Evolutionary conservation across 495 filamentous ascomycete species (phyloP).

Genomic region (Glonium stellatum): DNA sequence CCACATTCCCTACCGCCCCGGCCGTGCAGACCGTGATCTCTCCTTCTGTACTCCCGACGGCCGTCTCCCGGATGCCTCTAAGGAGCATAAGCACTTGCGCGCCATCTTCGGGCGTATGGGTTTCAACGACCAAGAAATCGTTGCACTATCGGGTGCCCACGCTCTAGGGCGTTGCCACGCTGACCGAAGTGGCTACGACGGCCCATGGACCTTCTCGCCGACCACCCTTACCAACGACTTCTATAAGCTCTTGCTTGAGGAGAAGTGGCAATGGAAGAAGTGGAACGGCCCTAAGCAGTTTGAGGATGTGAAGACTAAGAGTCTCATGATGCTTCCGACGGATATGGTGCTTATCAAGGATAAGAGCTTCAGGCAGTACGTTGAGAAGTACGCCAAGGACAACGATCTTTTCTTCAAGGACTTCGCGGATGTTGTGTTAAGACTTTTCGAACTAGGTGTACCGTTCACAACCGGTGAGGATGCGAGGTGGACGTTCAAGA

Average conservation of each 20-base stretch:
- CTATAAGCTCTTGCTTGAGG: slow-evolving; percentile 75
- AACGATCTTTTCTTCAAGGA: slow-evolving; percentile 89
- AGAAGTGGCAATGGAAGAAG: slow-evolving; percentile 91
- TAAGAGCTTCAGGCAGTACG: slow-evolving; percentile 75
- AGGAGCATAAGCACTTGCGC: slow-evolving; percentile 77
- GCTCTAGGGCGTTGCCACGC: slow-evolving; percentile 88
- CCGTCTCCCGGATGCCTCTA: slow-evolving; percentile 81
- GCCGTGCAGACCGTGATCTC: slow-evolving; percentile 72
- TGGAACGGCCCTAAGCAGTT: slow-evolving; percentile 87
- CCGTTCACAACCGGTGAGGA: slow-evolving; percentile 69
- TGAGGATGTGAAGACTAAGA: slow-evolving; percentile 73
- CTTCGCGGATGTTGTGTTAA: slow-evolving; percentile 69
- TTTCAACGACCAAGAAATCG: slow-evolving; percentile 95
- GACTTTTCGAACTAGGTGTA: slow-evolving; percentile 91
- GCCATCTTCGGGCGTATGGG: slow-evolving; percentile 96
- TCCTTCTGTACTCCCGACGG: slow-evolving; percentile 64
- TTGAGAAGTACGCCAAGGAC: slow-evolving; percentile 89
- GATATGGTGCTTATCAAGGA: slow-evolving; percentile 86
- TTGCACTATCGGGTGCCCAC: slow-evolving; percentile 84
- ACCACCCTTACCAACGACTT: slow-evolving; percentile 93
- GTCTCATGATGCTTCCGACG: slow-evolving; percentile 94
- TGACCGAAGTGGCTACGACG: slow-evolving; percentile 80
- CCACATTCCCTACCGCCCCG: slow-evolving; percentile 80
- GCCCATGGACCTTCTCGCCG: slow-evolving; percentile 94
- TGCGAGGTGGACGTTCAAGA: slow-evolving; percentile 69